Evolutionary conservation across 2,329 filamentous ascomycete species (phyloP).

Genomic region (Trichophyton verrucosum): DNA sequence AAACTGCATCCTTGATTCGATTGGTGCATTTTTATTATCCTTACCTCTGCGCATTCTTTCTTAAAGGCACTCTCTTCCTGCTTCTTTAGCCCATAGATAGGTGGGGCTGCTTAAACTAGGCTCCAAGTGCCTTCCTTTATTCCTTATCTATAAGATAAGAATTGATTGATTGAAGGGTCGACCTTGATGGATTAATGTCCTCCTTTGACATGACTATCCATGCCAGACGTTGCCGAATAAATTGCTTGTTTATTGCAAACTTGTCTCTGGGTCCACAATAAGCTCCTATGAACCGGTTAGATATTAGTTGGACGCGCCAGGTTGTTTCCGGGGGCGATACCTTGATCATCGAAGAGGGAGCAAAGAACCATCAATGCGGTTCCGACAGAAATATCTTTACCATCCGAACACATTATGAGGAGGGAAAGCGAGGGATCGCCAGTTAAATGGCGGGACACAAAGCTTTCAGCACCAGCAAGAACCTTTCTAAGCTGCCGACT

Average conservation of each 20-base stretch:
- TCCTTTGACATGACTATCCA: constrained; percentile 70
- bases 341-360: constrained; percentile 55
- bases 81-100: too few species aligned
- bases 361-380: constrained; percentile 65
- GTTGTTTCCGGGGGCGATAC: constrained; percentile 25
- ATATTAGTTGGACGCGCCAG: constrained; percentile 3
- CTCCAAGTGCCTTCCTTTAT: background rate
- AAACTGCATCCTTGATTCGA: too few species aligned
- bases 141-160: constrained; percentile 59
- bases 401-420: constrained; percentile 60
- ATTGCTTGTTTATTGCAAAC: constrained; percentile 51
- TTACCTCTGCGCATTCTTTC: too few species aligned
- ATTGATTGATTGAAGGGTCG: constrained; percentile 84
- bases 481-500: constrained; percentile 69
- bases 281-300: constrained; percentile 17
- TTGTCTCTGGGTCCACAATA: constrained; percentile 20
- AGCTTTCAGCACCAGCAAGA: constrained; percentile 50
- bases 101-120: too few species aligned
- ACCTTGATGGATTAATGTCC: constrained; percentile 67
- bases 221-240: constrained; percentile 66
- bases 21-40: too few species aligned
- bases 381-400: constrained; percentile 69
- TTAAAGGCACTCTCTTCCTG: too few species aligned
- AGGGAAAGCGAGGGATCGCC: constrained; percentile 25
- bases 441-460: constrained; percentile 33